These are phyloP conservation scores for Candida schatavii DNA, from an alignment of 805 yeast species.

Conservation along the genomic window DNA sequence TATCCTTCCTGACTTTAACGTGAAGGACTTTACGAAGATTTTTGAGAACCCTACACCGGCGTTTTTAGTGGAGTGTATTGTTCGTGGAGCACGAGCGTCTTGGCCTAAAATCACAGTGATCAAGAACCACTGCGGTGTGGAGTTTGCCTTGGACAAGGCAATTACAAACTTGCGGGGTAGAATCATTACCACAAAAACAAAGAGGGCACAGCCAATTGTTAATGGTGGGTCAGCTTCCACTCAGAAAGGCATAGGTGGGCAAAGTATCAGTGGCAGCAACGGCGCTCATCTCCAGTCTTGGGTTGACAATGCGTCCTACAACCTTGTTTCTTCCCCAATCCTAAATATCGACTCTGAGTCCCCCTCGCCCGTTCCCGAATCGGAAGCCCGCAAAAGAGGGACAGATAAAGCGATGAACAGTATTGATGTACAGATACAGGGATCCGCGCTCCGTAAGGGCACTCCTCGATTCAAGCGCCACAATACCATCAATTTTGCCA, in stretches of 20 bases:
- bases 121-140: slow-evolving; percentile 85
- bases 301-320: slow-evolving; percentile 7
- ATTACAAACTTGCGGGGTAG: slow-evolving; percentile 66
- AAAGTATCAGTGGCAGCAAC: background rate
- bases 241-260: background rate
- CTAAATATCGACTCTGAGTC: slow-evolving; percentile 9
- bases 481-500: slow-evolving; percentile 12
- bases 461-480: slow-evolving; percentile 25
- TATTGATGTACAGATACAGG: background rate
- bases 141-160: slow-evolving; percentile 79
- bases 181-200: slow-evolving; percentile 33
- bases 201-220: background rate
- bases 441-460: background rate
- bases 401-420: background rate
- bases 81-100: slow-evolving; percentile 85
- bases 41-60: slow-evolving; percentile 81
- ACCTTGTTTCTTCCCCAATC: slow-evolving; percentile 22
- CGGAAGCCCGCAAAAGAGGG: background rate
- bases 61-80: slow-evolving; percentile 63
- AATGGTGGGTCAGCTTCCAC: background rate
- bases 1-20: slow-evolving; percentile 72
- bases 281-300: background rate
- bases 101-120: slow-evolving; percentile 91
- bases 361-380: slow-evolving; percentile 12
- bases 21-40: slow-evolving; percentile 57